Percentiles rank a stretch among this genome's conserved stretches.
Evolutionary conservation across 2,329 filamentous ascomycete genomes (phyloP).

Genomic region (Colletotrichum sojae): DNA sequence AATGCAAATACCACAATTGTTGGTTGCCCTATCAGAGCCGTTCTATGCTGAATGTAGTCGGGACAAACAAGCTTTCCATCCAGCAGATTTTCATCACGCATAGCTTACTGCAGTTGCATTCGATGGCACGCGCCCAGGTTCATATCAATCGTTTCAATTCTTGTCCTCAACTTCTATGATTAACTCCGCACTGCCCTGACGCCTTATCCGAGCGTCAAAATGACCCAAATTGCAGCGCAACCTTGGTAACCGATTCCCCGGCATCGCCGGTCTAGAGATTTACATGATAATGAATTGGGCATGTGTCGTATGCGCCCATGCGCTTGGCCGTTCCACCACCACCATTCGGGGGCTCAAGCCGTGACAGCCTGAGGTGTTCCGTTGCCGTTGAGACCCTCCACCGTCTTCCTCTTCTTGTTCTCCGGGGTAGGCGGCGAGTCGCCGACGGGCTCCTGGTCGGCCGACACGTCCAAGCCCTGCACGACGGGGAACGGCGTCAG

Average conservation of each 20-base stretch:
- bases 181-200: slow-evolving; percentile 24
- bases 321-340: background rate
- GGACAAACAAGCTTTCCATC: no score
- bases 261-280: slow-evolving; percentile 17
- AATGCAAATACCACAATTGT: no score
- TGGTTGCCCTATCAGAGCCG: no score
- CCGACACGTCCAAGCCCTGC: slow-evolving; percentile 66
- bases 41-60: no score
- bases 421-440: slow-evolving; percentile 47
- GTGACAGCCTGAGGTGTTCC: slow-evolving; percentile 7
- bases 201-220: slow-evolving; percentile 32
- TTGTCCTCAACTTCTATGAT: slow-evolving; percentile 16
- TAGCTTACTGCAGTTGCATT: no score
- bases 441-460: slow-evolving; percentile 61
- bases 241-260: slow-evolving; percentile 18
- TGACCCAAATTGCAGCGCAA: slow-evolving; percentile 24
- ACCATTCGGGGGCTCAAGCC: background rate
- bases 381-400: background rate
- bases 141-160: slow-evolving; percentile 10
- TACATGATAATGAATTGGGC: slow-evolving; percentile 8
- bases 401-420: slow-evolving; percentile 43
- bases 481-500: slow-evolving; percentile 78
- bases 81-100: no score
- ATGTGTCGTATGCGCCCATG: slow-evolving; percentile 2
- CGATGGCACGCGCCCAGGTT: no score